These are phyloP conservation scores for Calonectria multiphialidica DNA, from an alignment of 2,329 filamentous ascomycete genomes.

Conservation along the genomic window DNA sequence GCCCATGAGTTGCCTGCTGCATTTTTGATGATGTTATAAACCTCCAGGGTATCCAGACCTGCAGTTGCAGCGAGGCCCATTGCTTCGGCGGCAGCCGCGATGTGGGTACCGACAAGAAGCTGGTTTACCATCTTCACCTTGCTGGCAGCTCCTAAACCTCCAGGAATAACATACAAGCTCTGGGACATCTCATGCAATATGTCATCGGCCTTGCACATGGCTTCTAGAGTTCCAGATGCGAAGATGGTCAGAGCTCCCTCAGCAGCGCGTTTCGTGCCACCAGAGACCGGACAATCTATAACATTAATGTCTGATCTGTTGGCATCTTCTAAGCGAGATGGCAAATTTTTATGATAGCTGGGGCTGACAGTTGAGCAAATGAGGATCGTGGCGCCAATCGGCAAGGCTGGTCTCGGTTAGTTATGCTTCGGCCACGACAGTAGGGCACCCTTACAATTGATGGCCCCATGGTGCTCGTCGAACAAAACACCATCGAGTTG, in stretches of 20 bases:
- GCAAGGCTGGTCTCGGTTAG: neutral
- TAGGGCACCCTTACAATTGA: neutral
- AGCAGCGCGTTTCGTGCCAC: constrained; percentile 57
- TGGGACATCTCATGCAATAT: constrained; percentile 73
- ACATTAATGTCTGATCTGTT: constrained; percentile 7
- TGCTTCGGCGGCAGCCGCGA: constrained; percentile 70
- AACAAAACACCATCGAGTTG: constrained; percentile 18
- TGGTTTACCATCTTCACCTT: constrained; percentile 79
- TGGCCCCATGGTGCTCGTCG: neutral
- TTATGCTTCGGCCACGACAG: neutral
- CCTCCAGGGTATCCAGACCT: constrained; percentile 60
- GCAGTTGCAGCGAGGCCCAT: constrained; percentile 69
- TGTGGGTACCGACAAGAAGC: constrained; percentile 73
- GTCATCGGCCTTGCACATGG: constrained; percentile 67
- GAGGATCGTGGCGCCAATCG: constrained; percentile 4
- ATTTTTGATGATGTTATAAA: constrained; percentile 56
- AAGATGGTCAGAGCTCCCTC: constrained; percentile 79
- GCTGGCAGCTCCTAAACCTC: constrained; percentile 72
- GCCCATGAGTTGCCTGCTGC: constrained; percentile 70
- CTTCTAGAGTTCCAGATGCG: constrained; percentile 70
- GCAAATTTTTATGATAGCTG: neutral
- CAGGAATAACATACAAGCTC: constrained; percentile 73
- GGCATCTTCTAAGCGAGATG: neutral
- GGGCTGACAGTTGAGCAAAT: constrained; percentile 20
- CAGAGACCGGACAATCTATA: constrained; percentile 53